Conservation (phyloP, 768 basidiomycete species). For the Podaxis sp. region DNA sequence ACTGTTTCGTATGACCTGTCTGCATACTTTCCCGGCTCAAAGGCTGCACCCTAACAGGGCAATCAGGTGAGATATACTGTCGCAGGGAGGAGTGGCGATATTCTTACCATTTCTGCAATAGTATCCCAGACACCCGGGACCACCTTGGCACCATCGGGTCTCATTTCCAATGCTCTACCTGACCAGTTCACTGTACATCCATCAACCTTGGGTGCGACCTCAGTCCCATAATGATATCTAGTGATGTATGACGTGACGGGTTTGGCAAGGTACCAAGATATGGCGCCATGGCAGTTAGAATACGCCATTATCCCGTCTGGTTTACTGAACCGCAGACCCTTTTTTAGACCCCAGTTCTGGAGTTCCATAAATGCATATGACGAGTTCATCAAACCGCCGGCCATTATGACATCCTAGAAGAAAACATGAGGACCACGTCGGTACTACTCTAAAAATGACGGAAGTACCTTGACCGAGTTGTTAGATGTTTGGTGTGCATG, state of each 20-base stretch:
- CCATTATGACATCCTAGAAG: background rate
- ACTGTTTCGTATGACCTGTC: background rate
- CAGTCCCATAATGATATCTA: background rate
- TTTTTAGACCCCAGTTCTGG: background rate
- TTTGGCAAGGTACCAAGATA: background rate
- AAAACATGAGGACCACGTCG: background rate
- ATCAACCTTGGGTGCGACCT: background rate
- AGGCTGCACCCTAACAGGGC: background rate
- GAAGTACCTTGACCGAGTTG: background rate
- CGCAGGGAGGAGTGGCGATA: background rate
- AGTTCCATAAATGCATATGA: background rate
- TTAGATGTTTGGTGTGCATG: background rate
- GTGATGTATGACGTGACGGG: background rate
- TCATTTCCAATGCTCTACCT: background rate
- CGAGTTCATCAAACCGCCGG: background rate
- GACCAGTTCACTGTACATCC: background rate
- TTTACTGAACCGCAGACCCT: background rate
- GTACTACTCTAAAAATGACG: background rate
- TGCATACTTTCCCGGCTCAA: background rate
- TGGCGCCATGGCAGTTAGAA: background rate
- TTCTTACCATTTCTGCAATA: background rate
- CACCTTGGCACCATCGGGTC: background rate
- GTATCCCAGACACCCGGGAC: background rate
- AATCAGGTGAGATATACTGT: background rate
- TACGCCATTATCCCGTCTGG: background rate